Conservation (phyloP, 108 stramenopile genomes). For the Fragilariopsis cylindrus region DNA sequence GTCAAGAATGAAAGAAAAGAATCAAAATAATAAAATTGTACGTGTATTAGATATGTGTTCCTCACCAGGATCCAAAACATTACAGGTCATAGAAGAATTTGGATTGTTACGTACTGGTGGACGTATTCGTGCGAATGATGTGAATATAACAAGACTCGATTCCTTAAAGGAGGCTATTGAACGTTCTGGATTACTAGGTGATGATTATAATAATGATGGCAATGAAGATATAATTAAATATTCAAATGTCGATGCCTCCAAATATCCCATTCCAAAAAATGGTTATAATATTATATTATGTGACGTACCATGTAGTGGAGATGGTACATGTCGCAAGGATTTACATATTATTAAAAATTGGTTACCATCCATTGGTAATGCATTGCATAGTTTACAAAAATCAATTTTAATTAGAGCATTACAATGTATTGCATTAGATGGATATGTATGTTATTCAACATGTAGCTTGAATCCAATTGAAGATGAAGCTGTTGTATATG, state of each 20-base stretch:
- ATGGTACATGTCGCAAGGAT: slow-evolving; percentile 89
- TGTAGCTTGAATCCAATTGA: slow-evolving; percentile 92
- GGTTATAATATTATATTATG: slow-evolving; percentile 45
- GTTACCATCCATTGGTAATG: slow-evolving; percentile 56
- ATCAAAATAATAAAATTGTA: neutral
- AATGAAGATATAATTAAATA: slow-evolving; percentile 12
- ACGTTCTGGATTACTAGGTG: slow-evolving; percentile 55
- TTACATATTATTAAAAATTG: slow-evolving; percentile 71
- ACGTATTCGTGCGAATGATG: slow-evolving; percentile 83
- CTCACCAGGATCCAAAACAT: slow-evolving; percentile 84
- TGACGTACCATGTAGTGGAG: slow-evolving; percentile 92
- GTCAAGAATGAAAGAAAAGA: neutral
- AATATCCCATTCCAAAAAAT: slow-evolving; percentile 11
- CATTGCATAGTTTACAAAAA: slow-evolving; percentile 78
- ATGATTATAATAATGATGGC: neutral
- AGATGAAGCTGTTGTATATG: slow-evolving; percentile 89
- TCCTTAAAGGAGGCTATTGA: slow-evolving; percentile 59
- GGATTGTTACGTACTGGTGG: slow-evolving; percentile 15
- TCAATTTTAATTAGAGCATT: slow-evolving; percentile 70
- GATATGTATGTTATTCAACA: slow-evolving; percentile 80
- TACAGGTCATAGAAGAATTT: slow-evolving; percentile 76
- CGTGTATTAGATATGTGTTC: slow-evolving; percentile 86
- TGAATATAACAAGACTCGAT: slow-evolving; percentile 64
- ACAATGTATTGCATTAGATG: slow-evolving; percentile 66
- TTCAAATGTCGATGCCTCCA: slow-evolving; percentile 17